Evolutionary conservation across 2,329 filamentous ascomycete genomes (phyloP).

Genomic region (Leptographium flavum): DNA sequence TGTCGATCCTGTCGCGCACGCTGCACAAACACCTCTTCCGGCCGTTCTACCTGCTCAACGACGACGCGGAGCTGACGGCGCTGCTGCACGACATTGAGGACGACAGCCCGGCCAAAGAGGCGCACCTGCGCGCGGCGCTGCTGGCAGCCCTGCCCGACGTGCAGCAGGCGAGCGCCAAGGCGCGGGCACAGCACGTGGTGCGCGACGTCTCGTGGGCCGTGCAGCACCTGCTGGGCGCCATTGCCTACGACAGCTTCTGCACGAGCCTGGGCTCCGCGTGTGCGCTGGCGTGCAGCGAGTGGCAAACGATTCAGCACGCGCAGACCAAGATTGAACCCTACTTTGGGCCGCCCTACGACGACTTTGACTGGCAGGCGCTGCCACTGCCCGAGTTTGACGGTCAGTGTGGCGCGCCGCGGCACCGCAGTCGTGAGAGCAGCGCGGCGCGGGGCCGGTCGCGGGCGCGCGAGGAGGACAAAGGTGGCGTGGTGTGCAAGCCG

Average conservation of each 20-base stretch:
- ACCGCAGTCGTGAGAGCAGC: neutral
- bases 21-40: slow-evolving; percentile 21
- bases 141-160: slow-evolving; percentile 17
- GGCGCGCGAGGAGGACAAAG: neutral
- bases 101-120: slow-evolving; percentile 17
- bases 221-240: slow-evolving; percentile 18
- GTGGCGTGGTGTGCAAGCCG: neutral
- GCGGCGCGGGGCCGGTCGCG: neutral
- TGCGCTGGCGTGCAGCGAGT: slow-evolving; percentile 17
- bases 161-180: slow-evolving; percentile 14
- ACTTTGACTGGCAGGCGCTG: slow-evolving; percentile 21
- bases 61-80: slow-evolving; percentile 17
- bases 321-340: slow-evolving; percentile 22
- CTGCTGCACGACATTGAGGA: slow-evolving; percentile 18
- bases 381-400: slow-evolving; percentile 17
- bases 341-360: slow-evolving; percentile 21
- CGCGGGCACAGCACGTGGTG: slow-evolving; percentile 18
- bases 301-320: slow-evolving; percentile 19
- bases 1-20: slow-evolving; percentile 19
- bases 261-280: slow-evolving; percentile 16
- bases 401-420: neutral
- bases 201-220: slow-evolving; percentile 20
- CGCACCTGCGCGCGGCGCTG: slow-evolving; percentile 18
- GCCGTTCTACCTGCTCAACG: slow-evolving; percentile 19
- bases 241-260: slow-evolving; percentile 19